phyloP scores from a whole-genome alignment of 352 stramenopile genomes.

The Globisporangium orthogonon region DNA sequence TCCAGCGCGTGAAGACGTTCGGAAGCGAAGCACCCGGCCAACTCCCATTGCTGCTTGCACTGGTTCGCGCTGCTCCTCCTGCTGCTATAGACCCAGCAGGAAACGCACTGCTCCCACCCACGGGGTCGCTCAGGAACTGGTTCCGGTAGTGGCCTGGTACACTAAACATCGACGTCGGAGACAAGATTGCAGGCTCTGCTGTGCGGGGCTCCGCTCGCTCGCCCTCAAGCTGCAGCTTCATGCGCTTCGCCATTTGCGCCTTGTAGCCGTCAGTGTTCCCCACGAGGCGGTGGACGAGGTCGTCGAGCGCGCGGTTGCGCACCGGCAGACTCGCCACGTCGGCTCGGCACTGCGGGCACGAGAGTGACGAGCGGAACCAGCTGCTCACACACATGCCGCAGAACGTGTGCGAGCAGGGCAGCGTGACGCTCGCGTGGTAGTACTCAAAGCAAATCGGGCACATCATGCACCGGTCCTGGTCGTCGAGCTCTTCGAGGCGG shows the following conservation, averaged over 20 bases:
- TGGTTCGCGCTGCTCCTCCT: neutral
- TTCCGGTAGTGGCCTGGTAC: constrained; percentile 2
- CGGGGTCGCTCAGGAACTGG: constrained; percentile 7
- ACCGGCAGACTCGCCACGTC: constrained; percentile 61
- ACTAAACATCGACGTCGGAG: neutral
- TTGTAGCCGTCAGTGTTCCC: constrained; percentile 61
- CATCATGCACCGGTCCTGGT: constrained; percentile 67
- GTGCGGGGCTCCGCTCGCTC: constrained; percentile 10
- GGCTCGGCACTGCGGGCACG: constrained; percentile 70
- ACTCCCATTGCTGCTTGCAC: constrained; percentile 3
- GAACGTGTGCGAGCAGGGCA: constrained; percentile 83
- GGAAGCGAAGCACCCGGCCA: constrained; percentile 11
- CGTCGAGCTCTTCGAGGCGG: constrained; percentile 18
- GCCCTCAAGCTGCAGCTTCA: constrained; percentile 21
- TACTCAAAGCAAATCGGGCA: constrained; percentile 82
- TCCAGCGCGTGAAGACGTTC: constrained; percentile 53
- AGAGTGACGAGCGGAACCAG: constrained; percentile 74
- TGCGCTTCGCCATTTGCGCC: constrained; percentile 26
- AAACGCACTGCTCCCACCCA: neutral
- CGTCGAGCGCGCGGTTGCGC: constrained; percentile 74
- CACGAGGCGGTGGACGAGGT: constrained; percentile 62
- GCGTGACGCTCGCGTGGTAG: constrained; percentile 67
- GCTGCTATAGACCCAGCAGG: neutral
- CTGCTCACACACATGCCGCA: constrained; percentile 70
- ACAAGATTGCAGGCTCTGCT: constrained; percentile 1